Evolutionary conservation across 441 rosid genomes (phyloP).

Genomic region (Erodium texanum): DNA sequence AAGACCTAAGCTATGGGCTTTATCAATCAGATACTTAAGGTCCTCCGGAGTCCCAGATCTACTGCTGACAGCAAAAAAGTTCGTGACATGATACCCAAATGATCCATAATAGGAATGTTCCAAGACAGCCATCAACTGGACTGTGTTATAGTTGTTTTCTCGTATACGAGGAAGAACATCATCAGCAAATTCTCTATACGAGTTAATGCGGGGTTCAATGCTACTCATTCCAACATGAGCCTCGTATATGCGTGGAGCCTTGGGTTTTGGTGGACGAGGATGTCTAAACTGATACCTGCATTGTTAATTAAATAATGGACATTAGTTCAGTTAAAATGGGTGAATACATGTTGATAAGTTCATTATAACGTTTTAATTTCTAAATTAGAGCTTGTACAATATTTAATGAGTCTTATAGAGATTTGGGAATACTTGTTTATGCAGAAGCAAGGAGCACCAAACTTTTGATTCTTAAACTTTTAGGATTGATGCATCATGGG

Average conservation of each 20-base stretch:
- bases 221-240: constrained; percentile 91
- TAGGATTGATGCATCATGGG: too few species aligned
- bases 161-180: constrained; percentile 61
- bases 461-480: too few species aligned
- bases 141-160: constrained; percentile 63
- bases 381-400: background rate
- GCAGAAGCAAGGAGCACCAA: too few species aligned
- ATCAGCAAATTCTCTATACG: constrained; percentile 77
- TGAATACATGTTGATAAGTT: constrained; percentile 5
- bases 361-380: background rate
- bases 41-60: constrained; percentile 84
- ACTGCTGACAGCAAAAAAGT: constrained; percentile 75
- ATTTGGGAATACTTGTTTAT: too few species aligned
- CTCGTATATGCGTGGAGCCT: constrained; percentile 65
- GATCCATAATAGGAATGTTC: constrained; percentile 86
- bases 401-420: background rate
- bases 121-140: constrained; percentile 78
- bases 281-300: constrained; percentile 55
- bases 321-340: constrained; percentile 3
- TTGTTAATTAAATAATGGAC: constrained; percentile 16
- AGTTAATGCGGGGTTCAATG: constrained; percentile 51
- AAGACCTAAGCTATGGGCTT: constrained; percentile 77
- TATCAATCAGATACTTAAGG: constrained; percentile 73
- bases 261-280: constrained; percentile 58
- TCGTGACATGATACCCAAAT: constrained; percentile 74